A percentile compares a stretch with the other conserved stretches of the same genome.
Conservation (phyloP, 805 yeast genomes). For the Lipomyces yamanashiensis region DNA sequence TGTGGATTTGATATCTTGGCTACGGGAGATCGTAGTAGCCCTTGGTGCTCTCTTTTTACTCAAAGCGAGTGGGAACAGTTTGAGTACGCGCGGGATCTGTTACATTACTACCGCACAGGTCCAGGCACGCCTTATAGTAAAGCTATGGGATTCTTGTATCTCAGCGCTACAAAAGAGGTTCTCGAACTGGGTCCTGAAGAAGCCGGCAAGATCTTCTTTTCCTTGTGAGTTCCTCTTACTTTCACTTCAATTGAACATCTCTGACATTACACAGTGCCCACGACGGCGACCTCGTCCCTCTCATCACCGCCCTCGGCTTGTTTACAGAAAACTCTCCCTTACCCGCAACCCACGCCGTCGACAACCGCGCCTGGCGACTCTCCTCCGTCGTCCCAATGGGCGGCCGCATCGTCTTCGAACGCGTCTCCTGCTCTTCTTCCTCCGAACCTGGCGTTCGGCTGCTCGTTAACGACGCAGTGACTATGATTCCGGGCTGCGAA, state of each 20-base stretch:
- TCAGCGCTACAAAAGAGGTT: conserved; percentile 56
- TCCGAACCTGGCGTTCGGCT: conserved; percentile 51
- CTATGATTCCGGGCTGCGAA: conserved; percentile 54
- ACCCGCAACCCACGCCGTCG: conserved; percentile 20
- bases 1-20: conserved; percentile 35
- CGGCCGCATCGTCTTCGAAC: conserved; percentile 43
- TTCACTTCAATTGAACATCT: background rate
- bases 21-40: conserved; percentile 16
- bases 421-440: conserved; percentile 37
- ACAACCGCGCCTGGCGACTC: conserved; percentile 24
- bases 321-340: conserved; percentile 35
- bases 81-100: conserved; percentile 34
- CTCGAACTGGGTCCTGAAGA: conserved; percentile 49
- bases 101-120: conserved; percentile 39
- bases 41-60: conserved; percentile 32
- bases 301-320: conserved; percentile 55
- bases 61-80: conserved; percentile 32
- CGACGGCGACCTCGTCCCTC: conserved; percentile 60
- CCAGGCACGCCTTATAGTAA: conserved; percentile 40
- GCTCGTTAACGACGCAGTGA: conserved; percentile 58
- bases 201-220: conserved; percentile 24
- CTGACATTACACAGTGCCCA: conserved; percentile 53
- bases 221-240: conserved; percentile 34
- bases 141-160: conserved; percentile 52
- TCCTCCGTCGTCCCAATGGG: conserved; percentile 38